A percentile compares a stretch with the other conserved stretches of the same genome.
Evolutionary conservation across 768 basidiomycete genomes (phyloP).

Genomic region (Xerocomus potaroensis): DNA sequence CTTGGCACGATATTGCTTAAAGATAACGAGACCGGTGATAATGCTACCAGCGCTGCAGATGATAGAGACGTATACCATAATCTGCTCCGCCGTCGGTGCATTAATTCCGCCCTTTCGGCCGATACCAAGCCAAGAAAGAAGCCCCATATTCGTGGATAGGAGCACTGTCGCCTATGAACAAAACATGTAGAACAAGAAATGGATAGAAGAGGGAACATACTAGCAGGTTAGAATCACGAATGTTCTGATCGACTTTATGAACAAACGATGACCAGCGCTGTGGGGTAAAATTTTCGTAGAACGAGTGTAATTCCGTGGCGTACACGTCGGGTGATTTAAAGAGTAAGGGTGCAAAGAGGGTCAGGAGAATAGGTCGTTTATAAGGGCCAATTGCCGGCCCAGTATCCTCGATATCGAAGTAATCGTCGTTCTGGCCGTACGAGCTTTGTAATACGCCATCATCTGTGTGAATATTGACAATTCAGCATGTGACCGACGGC

Average conservation of each 20-base stretch:
- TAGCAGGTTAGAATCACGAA: slow-evolving; percentile 30
- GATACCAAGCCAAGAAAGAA: slow-evolving; percentile 17
- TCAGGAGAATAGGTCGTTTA: slow-evolving; percentile 15
- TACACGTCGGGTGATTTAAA: slow-evolving; percentile 26
- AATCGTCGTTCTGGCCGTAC: slow-evolving; percentile 30
- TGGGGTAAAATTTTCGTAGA: slow-evolving; percentile 25
- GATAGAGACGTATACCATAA: slow-evolving; percentile 26
- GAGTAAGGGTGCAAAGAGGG: slow-evolving; percentile 20
- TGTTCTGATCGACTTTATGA: slow-evolving; percentile 28
- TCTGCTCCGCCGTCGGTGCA: slow-evolving; percentile 18
- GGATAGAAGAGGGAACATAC: slow-evolving; percentile 5
- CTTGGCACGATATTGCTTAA: slow-evolving; percentile 31
- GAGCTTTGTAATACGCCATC: slow-evolving; percentile 27
- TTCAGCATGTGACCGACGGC: neutral
- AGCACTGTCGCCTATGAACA: slow-evolving; percentile 26
- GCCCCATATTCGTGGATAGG: slow-evolving; percentile 22
- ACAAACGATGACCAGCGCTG: slow-evolving; percentile 28
- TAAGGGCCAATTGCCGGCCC: slow-evolving; percentile 13
- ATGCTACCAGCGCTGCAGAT: slow-evolving; percentile 29
- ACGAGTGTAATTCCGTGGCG: slow-evolving; percentile 26
- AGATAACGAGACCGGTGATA: slow-evolving; percentile 28
- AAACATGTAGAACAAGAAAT: neutral
- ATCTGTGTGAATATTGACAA: slow-evolving; percentile 10
- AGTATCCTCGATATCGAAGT: slow-evolving; percentile 28
- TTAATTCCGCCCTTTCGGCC: neutral